A percentile compares a stretch with the other conserved stretches of the same genome.
These are phyloP conservation scores for Pinus taeda DNA, from an alignment of 75 land plant genomes.

Conservation along the genomic window DNA sequence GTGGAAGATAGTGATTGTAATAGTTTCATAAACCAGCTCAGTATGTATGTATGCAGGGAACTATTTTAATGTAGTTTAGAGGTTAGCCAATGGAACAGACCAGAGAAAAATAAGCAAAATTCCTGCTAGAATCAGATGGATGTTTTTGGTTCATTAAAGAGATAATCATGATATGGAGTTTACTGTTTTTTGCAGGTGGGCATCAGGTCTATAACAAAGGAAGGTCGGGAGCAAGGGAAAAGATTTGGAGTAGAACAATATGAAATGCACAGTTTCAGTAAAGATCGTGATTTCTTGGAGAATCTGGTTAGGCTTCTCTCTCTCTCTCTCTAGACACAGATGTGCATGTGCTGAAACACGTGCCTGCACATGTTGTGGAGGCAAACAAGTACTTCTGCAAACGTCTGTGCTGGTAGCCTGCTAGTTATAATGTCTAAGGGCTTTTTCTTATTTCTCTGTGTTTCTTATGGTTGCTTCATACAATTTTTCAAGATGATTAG, in stretches of 20 bases:
- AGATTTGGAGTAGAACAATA: slow-evolving; percentile 95
- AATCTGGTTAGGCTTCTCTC: slow-evolving; percentile 59
- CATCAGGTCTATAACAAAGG: slow-evolving; percentile 79
- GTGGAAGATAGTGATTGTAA: neutral
- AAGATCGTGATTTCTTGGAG: slow-evolving; percentile 70
- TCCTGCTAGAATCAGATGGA: neutral
- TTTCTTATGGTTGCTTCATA: neutral
- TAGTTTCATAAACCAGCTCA: neutral
- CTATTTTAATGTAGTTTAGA: neutral
- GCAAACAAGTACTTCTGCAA: neutral
- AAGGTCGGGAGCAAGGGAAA: slow-evolving; percentile 91
- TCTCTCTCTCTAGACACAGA: slow-evolving; percentile 4
- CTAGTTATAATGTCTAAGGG: neutral
- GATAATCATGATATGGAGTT: neutral
- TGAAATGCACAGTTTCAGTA: slow-evolving; percentile 92
- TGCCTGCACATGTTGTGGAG: neutral
- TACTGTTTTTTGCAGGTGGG: slow-evolving; percentile 64
- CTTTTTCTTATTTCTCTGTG: neutral
- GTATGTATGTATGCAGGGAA: neutral
- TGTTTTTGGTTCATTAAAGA: neutral
- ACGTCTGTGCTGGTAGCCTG: too few relatives aligned
- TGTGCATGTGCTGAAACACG: neutral
- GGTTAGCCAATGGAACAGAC: neutral
- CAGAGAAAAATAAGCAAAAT: neutral
- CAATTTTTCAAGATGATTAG: neutral